Conservation (phyloP, 306 rosid genomes). For the Cajanus cajan region DNA sequence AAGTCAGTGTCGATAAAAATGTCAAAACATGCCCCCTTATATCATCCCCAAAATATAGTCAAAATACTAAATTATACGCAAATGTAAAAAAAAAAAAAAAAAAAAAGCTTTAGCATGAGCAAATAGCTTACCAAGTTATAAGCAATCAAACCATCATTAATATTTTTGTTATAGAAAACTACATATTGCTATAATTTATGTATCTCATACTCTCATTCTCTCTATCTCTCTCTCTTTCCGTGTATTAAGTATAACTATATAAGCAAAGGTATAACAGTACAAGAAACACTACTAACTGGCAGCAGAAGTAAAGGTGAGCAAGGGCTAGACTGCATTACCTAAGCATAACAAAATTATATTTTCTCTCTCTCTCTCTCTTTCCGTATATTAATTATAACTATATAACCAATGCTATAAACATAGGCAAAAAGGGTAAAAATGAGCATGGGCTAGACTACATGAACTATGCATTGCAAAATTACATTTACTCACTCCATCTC, state of each 20-base stretch:
- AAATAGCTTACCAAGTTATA: neutral
- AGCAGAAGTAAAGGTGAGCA: neutral
- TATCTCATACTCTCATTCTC: neutral
- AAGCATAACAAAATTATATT: neutral
- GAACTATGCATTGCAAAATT: neutral
- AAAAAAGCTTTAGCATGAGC: neutral
- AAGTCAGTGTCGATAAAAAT: neutral
- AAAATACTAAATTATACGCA: neutral
- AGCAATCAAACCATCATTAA: neutral
- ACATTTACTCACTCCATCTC: neutral
- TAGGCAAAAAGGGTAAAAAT: neutral
- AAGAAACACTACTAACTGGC: neutral
- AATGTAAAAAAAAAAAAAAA: neutral
- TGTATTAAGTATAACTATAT: too few species aligned
- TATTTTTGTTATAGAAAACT: neutral
- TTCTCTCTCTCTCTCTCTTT: neutral
- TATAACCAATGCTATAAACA: neutral
- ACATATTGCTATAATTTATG: neutral
- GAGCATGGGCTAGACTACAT: neutral
- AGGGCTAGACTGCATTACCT: neutral
- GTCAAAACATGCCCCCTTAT: neutral
- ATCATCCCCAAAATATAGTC: neutral
- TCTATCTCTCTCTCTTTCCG: too few species aligned
- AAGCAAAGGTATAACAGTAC: neutral
- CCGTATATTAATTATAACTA: neutral